phyloP scores from a whole-genome alignment of 78 protist species.

The Pelomyxa schiedti region DNA sequence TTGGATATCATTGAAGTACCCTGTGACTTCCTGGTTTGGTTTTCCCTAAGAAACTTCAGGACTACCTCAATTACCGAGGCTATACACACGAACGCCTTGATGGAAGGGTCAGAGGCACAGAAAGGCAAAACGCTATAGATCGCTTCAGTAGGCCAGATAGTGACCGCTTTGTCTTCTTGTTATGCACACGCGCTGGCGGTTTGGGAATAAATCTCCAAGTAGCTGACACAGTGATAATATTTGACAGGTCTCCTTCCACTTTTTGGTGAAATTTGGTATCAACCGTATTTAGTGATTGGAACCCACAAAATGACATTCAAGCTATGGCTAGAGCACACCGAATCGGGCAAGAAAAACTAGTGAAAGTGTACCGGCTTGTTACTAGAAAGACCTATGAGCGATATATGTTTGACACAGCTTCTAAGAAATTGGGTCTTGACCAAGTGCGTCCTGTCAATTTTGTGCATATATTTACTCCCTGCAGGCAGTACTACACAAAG shows the following conservation, averaged over 20 bases:
- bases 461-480: too few species aligned
- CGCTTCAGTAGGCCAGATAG: constrained; percentile 38
- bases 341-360: constrained; percentile 83
- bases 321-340: constrained; percentile 57
- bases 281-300: too few species aligned
- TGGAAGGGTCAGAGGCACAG: constrained; percentile 64
- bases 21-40: too few species aligned
- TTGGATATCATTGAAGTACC: constrained; percentile 86
- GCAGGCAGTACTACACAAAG: constrained; percentile 48
- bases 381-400: constrained; percentile 73
- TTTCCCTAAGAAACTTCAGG: too few species aligned
- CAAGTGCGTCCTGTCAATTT: too few species aligned
- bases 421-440: constrained; percentile 71
- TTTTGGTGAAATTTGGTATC: too few species aligned
- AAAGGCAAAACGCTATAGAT: constrained; percentile 82
- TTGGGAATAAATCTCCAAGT: constrained; percentile 91
- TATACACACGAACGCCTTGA: constrained; percentile 71
- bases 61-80: constrained; percentile 47
- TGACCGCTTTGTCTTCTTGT: constrained; percentile 74
- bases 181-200: constrained; percentile 96
- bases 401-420: constrained; percentile 69
- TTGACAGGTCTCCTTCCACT: too few species aligned
- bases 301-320: constrained; percentile 65
- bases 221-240: constrained; percentile 94
- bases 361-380: constrained; percentile 79